These are phyloP conservation scores for Diaporthe sp. DNA, from an alignment of 2,329 filamentous ascomycete species.

Conservation along the genomic window DNA sequence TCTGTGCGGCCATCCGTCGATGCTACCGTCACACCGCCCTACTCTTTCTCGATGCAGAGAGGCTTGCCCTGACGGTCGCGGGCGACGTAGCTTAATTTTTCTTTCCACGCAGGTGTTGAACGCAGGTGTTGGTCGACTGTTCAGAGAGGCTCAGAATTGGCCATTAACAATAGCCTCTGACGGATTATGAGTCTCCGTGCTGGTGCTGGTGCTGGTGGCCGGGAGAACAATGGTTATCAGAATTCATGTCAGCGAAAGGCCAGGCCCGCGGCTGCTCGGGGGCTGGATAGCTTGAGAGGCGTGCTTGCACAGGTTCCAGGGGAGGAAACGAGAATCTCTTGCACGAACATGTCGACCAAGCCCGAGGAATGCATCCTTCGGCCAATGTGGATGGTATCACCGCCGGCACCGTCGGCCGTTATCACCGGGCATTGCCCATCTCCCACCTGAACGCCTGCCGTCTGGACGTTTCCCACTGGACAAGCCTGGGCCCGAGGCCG, in stretches of 20 bases:
- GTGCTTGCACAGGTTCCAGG: too few relatives aligned
- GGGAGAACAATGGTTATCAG: neutral
- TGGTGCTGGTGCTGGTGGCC: neutral
- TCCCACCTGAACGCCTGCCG: neutral
- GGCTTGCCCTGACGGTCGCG: neutral
- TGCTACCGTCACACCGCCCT: conserved; percentile 10
- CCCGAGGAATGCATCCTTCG: neutral
- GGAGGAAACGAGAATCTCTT: too few relatives aligned
- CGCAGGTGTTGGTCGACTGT: neutral
- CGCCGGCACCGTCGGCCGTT: neutral
- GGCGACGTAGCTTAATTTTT: neutral
- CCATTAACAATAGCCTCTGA: neutral
- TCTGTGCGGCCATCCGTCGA: neutral
- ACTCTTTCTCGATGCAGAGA: neutral
- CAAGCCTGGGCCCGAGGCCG: neutral
- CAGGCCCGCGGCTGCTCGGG: neutral
- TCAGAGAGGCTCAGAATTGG: neutral
- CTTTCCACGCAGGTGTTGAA: too few relatives aligned
- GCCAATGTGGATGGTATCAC: neutral
- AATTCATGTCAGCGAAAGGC: neutral
- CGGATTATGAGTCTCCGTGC: neutral
- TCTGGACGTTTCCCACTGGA: neutral
- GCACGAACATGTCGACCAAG: neutral
- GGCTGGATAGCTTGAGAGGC: neutral
- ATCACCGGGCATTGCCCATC: neutral